Percentiles rank a stretch among this genome's conserved stretches.
Evolutionary conservation across 805 yeast genomes (phyloP).

Genomic region (Cyberlindnera veronae): DNA sequence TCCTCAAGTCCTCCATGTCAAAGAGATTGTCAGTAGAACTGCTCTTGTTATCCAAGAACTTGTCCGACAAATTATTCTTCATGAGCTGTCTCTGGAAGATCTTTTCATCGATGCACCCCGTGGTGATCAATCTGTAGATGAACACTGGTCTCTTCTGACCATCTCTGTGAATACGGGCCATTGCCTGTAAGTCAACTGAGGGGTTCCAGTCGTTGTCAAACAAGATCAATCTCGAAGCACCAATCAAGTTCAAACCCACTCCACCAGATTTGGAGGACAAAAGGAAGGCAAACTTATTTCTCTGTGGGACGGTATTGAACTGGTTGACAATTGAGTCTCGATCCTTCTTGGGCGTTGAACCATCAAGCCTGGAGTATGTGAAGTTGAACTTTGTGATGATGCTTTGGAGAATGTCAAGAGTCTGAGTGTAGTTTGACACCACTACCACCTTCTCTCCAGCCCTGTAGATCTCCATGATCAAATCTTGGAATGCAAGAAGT

Average conservation of each 20-base stretch:
- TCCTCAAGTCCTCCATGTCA: conserved; percentile 62
- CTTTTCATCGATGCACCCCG: conserved; percentile 93
- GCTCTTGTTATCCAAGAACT: conserved; percentile 48
- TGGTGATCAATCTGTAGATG: conserved; percentile 77
- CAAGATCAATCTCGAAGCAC: conserved; percentile 81
- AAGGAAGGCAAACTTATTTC: conserved; percentile 54
- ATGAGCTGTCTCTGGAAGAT: conserved; percentile 88
- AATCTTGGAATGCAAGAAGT: conserved; percentile 51
- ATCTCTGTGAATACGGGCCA: conserved; percentile 93
- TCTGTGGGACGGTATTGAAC: conserved; percentile 38
- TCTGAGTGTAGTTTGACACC: conserved; percentile 84
- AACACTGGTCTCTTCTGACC: conserved; percentile 80
- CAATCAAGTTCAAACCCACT: conserved; percentile 82
- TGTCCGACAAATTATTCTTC: conserved; percentile 74
- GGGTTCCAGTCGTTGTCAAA: conserved; percentile 99
- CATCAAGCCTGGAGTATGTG: conserved; percentile 70
- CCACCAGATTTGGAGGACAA: conserved; percentile 93
- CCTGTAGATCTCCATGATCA: conserved; percentile 42
- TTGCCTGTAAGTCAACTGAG: conserved; percentile 84
- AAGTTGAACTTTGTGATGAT: conserved; percentile 47
- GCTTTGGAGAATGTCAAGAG: conserved; percentile 70
- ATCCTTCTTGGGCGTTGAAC: conserved; percentile 66
- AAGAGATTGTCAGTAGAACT: conserved; percentile 62
- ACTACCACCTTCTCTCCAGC: conserved; percentile 75
- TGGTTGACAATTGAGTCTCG: conserved; percentile 63